Base-by-base conservation (phyloP, 768 basidiomycete genomes). In the Mycena haematopus region DNA sequence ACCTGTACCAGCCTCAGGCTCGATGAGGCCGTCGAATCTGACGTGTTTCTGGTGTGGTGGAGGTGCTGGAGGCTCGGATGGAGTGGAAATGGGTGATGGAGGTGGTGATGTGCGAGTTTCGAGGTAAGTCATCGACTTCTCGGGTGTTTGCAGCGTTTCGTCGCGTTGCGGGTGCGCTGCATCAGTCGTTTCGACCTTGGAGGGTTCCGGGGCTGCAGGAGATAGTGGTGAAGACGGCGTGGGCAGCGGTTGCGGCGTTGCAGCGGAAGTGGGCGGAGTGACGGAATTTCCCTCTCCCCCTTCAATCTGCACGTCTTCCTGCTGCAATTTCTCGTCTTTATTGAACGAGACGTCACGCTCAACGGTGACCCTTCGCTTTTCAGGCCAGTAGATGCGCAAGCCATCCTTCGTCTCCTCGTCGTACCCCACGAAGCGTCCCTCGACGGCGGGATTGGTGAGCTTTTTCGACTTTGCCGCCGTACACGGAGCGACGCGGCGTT, bases 381-480 rank as follows among this genome's bases (percentile, higher is more conserved):
- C 56, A 17, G 71, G 71, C 73, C 72, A 76, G 56, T 73, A 76
- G 35, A 76, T 69, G 13, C 70, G 63, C 52, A 66, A 63, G 15
- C 72, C 74, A 51, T 74, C 74, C 21, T 66, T 65, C 17, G 61
- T 62, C 45, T 74, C 71, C 10, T 65, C 45, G 54, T 75, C 71
- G 61, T 65, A 67, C 21, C 73, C 69, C 10, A 75, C 56, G 31
- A 71, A 74, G 6, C 27, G 49, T 1, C 65, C 72, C 42, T 72
- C 29, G 9, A 52, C 56, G 0, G 60, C 64, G 14, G 58, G 50
- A 21, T 62, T 36, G 6, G 69, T 68, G 9, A 77, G 63, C 63
- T 77, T 76, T 6, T 29, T 35, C 17, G 62, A n/a, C n/a, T n/a
- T n/a, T n/a, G n/a, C n/a, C n/a, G n/a, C n/a, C n/a, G n/a, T n/a